These are phyloP conservation scores for Kokia cookei DNA, from an alignment of 441 rosid genomes.

Conservation along the genomic window DNA sequence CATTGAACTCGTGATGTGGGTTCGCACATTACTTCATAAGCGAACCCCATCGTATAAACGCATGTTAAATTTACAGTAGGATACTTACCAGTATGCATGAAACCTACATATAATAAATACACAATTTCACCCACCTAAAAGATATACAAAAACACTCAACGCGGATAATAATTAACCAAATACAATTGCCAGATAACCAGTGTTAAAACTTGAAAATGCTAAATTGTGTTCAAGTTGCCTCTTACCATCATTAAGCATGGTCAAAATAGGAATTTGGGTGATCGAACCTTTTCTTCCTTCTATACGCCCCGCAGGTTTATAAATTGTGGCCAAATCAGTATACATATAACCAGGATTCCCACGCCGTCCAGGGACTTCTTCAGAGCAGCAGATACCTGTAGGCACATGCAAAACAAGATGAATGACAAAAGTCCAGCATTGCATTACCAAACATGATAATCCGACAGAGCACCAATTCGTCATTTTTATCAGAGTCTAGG, in stretches of 20 bases:
- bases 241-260: constrained; percentile 98
- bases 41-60: no score
- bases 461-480: not conserved
- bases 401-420: not conserved
- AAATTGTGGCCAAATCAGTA: constrained; percentile 96
- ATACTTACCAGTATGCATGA: no score
- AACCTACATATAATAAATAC: no score
- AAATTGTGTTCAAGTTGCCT: not conserved
- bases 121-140: no score
- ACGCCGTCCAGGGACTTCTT: constrained; percentile 99
- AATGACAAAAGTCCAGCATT: constrained; percentile 1
- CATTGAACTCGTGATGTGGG: no score
- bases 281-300: constrained; percentile 98
- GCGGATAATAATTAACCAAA: not conserved
- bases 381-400: constrained; percentile 97
- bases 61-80: no score
- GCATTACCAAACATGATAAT: not conserved
- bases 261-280: constrained; percentile 94
- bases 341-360: constrained; percentile 99
- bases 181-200: not conserved
- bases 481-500: not conserved
- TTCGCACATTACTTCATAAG: no score
- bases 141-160: no score
- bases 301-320: constrained; percentile 97
- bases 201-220: not conserved